phyloP scores from a whole-genome alignment of 768 basidiomycete genomes.

The Trametopsis cervina region DNA sequence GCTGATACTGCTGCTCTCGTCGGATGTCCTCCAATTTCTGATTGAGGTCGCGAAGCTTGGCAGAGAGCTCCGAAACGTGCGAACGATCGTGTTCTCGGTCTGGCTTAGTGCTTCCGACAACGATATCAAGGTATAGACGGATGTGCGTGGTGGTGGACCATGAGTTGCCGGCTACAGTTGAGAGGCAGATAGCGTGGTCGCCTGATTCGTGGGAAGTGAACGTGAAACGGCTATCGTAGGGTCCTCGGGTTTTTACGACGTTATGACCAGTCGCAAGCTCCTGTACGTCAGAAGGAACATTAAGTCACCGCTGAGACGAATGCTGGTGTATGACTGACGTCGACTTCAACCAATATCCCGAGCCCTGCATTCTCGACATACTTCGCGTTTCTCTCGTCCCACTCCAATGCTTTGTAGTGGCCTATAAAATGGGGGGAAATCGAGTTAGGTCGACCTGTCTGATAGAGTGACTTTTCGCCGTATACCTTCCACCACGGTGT shows the following conservation, averaged over 20 bases:
- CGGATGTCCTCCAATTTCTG: constrained; percentile 88
- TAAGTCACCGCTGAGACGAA: background rate
- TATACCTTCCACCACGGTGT: constrained; percentile 92
- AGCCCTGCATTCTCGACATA: constrained; percentile 72
- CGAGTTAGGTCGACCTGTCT: background rate
- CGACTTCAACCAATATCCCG: constrained; percentile 87
- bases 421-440: constrained; percentile 38
- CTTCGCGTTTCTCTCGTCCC: constrained; percentile 62
- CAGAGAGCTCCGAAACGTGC: constrained; percentile 75
- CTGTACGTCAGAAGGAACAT: constrained; percentile 39
- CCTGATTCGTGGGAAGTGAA: constrained; percentile 97
- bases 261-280: constrained; percentile 78
- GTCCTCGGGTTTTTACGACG: constrained; percentile 87
- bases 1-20: constrained; percentile 95
- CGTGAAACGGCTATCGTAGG: constrained; percentile 87
- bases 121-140: constrained; percentile 89
- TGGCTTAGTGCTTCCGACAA: constrained; percentile 81
- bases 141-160: constrained; percentile 85
- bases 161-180: constrained; percentile 78
- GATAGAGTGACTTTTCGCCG: constrained; percentile 4
- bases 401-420: constrained; percentile 89
- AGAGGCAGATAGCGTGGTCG: constrained; percentile 95
- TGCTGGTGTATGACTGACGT: constrained; percentile 43
- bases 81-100: constrained; percentile 84
- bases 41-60: constrained; percentile 88